Evolutionary conservation across 73 alveolate genomes (phyloP).

Genomic region (Paramecium sonneborni): DNA sequence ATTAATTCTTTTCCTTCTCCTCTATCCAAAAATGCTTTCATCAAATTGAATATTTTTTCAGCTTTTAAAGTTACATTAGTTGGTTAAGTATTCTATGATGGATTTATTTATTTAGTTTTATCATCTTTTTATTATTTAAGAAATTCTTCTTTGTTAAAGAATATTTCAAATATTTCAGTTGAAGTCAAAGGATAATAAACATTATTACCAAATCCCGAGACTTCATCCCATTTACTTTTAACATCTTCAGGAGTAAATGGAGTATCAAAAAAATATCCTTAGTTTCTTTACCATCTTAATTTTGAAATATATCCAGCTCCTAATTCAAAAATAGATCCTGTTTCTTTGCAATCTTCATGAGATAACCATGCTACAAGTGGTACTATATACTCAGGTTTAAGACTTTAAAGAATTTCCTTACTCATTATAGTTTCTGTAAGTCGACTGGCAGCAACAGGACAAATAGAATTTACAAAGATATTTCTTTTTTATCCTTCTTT

Average conservation of each 20-base stretch:
- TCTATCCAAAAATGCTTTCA: slow-evolving; percentile 61
- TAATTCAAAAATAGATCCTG: slow-evolving; percentile 54
- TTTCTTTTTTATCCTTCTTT: slow-evolving; percentile 90
- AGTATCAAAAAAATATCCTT: slow-evolving; percentile 59
- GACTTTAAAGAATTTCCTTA: slow-evolving; percentile 57
- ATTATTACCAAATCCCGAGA: slow-evolving; percentile 35
- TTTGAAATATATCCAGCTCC: not conserved
- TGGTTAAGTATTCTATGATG: not conserved
- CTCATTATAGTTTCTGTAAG: slow-evolving; percentile 84
- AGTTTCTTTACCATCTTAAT: slow-evolving; percentile 13
- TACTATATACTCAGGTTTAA: slow-evolving; percentile 79
- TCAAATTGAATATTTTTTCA: slow-evolving; percentile 18
- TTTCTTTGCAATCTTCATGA: not conserved
- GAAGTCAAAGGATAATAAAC: slow-evolving; percentile 60
- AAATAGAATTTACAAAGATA: slow-evolving; percentile 88
- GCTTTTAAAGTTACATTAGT: slow-evolving; percentile 12
- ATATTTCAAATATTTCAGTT: slow-evolving; percentile 53
- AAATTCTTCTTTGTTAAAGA: slow-evolving; percentile 53
- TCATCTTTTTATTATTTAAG: slow-evolving; percentile 6
- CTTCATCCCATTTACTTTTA: slow-evolving; percentile 54
- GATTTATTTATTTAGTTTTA: not conserved
- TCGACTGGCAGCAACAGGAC: slow-evolving; percentile 96
- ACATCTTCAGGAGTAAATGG: slow-evolving; percentile 87
- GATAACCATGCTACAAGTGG: slow-evolving; percentile 84
- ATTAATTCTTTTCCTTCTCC: slow-evolving; percentile 78